phyloP scores from a whole-genome alignment of 768 basidiomycete species.

The Mycena indigotica region DNA sequence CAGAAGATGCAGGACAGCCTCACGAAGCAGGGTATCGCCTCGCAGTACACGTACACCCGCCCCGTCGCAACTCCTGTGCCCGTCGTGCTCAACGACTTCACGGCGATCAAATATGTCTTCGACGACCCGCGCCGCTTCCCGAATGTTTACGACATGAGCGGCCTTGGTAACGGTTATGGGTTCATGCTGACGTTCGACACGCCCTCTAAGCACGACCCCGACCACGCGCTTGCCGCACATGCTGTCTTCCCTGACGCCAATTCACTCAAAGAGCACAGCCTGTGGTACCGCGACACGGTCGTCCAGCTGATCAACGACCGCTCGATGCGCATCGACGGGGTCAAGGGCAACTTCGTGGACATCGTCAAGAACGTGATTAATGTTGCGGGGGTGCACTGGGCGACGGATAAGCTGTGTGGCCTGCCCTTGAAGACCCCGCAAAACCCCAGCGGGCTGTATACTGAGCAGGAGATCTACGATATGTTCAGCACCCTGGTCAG shows the following conservation, averaged over 20 bases:
- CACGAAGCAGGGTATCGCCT: constrained; percentile 38
- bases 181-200: constrained; percentile 36
- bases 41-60: constrained; percentile 45
- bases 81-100: constrained; percentile 33
- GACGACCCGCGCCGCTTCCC: constrained; percentile 33
- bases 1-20: constrained; percentile 40
- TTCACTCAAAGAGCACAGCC: constrained; percentile 25
- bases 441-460: constrained; percentile 40
- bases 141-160: constrained; percentile 33
- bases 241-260: constrained; percentile 32
- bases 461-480: constrained; percentile 44
- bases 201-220: constrained; percentile 24
- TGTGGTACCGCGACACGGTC: constrained; percentile 31
- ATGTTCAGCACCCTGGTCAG: constrained; percentile 34
- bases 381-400: constrained; percentile 43
- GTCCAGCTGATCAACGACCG: constrained; percentile 24
- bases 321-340: constrained; percentile 31
- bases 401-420: constrained; percentile 42
- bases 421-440: constrained; percentile 43
- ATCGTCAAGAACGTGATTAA: constrained; percentile 48
- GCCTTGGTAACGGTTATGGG: constrained; percentile 31
- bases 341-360: constrained; percentile 39
- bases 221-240: constrained; percentile 23
- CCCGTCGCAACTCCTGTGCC: constrained; percentile 36
- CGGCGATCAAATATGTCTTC: constrained; percentile 35